Evolutionary conservation across 768 basidiomycete genomes (phyloP).

Genomic region (Lactarius sp.): DNA sequence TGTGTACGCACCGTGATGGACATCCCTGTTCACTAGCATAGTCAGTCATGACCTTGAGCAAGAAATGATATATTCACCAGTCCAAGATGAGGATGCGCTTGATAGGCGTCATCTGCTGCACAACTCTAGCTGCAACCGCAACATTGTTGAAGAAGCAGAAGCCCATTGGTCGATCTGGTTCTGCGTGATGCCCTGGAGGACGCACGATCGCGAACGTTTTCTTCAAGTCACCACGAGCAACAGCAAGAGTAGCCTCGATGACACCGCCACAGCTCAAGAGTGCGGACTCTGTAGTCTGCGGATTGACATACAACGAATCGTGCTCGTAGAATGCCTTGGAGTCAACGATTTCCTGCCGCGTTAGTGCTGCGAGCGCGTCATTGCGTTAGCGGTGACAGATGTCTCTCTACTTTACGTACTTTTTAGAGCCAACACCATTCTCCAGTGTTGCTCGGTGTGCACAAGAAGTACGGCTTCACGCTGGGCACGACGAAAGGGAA

Average conservation of each 20-base stretch:
- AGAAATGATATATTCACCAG: conserved; percentile 55
- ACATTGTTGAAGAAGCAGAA: conserved; percentile 99
- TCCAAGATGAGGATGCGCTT: conserved; percentile 89
- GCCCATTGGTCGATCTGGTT: conserved; percentile 97
- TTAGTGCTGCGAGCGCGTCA: conserved; percentile 50
- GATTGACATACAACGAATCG: conserved; percentile 88
- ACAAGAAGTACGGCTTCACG: conserved; percentile 82
- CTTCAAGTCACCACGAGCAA: conserved; percentile 72
- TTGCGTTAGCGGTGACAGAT: conserved; percentile 24
- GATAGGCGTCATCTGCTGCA: conserved; percentile 61
- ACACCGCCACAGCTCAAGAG: conserved; percentile 91
- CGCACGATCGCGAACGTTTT: conserved; percentile 94
- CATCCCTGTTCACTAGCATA: conserved; percentile 58
- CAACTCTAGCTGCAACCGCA: conserved; percentile 82
- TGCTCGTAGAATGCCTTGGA: conserved; percentile 83
- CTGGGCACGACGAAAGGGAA: conserved; percentile 70
- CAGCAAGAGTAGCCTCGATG: conserved; percentile 82
- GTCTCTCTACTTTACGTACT: neutral
- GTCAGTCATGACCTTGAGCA: conserved; percentile 3
- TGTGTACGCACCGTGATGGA: conserved; percentile 72
- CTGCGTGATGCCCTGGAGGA: conserved; percentile 97
- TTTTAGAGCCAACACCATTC: conserved; percentile 62
- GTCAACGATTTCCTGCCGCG: conserved; percentile 65
- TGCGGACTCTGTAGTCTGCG: conserved; percentile 78
- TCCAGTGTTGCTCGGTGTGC: conserved; percentile 89